A percentile compares a stretch with the other conserved stretches of the same genome.
Evolutionary conservation across 2,329 filamentous ascomycete species (phyloP).

Genomic region (Albophoma yamanashiensis): DNA sequence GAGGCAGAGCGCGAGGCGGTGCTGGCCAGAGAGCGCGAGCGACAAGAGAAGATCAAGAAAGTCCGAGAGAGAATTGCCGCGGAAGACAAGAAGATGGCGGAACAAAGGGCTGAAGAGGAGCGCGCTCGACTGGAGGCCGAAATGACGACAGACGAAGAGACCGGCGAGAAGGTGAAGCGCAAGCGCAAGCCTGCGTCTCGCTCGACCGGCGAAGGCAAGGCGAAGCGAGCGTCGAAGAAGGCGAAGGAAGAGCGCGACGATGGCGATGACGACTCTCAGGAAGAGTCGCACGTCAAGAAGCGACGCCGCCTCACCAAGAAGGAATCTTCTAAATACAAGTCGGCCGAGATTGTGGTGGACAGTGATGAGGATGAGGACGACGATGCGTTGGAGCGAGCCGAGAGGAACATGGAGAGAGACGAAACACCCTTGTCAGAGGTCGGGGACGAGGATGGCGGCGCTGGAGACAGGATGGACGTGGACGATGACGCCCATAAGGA

Average conservation of each 20-base stretch:
- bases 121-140: constrained; percentile 50
- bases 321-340: constrained; percentile 63
- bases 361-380: constrained; percentile 51
- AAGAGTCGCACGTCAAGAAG: constrained; percentile 45
- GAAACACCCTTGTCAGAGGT: constrained; percentile 24
- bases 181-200: constrained; percentile 51
- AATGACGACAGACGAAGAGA: constrained; percentile 71
- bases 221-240: constrained; percentile 44
- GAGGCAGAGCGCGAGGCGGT: constrained; percentile 65
- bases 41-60: constrained; percentile 71
- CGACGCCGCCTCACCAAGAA: constrained; percentile 46
- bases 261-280: constrained; percentile 29
- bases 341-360: constrained; percentile 71
- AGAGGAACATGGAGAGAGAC: constrained; percentile 27
- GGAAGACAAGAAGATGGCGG: constrained; percentile 61
- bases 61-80: constrained; percentile 76
- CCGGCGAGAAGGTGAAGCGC: constrained; percentile 68
- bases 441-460: constrained; percentile 23
- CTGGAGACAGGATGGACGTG: constrained; percentile 40
- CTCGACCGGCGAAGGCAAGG: constrained; percentile 28
- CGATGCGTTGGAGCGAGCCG: constrained; percentile 33
- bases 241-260: constrained; percentile 27
- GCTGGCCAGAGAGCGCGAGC: constrained; percentile 59
- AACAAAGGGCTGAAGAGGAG: constrained; percentile 38
- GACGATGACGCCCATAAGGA: constrained; percentile 30